phyloP scores from a whole-genome alignment of 306 rosid genomes.

The Quercus engelmannii region DNA sequence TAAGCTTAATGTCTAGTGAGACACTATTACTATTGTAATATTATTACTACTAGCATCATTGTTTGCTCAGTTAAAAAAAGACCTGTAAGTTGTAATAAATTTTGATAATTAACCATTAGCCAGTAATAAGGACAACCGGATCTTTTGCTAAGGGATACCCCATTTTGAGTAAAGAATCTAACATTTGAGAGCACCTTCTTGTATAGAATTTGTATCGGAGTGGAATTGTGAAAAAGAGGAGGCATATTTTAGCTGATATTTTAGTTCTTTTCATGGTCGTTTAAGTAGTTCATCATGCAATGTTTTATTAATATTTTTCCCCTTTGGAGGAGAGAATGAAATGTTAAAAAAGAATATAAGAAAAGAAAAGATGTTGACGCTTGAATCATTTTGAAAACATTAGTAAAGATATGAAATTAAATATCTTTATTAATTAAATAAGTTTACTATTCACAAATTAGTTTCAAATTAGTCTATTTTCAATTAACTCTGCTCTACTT shows the following conservation, averaged over 20 bases:
- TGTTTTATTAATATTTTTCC: background rate
- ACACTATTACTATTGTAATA: background rate
- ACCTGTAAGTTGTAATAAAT: background rate
- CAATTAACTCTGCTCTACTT: no score
- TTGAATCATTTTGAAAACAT: background rate
- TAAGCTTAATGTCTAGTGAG: background rate
- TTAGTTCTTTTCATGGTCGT: background rate
- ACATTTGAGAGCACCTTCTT: no score
- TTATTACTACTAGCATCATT: background rate
- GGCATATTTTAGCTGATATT: background rate
- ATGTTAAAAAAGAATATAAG: background rate
- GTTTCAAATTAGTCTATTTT: no score
- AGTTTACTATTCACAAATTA: no score
- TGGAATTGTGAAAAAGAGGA: no score
- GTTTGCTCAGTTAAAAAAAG: background rate
- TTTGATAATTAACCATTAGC: background rate
- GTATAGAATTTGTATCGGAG: no score
- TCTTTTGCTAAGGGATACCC: background rate
- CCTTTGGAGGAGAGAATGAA: background rate
- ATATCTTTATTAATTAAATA: background rate
- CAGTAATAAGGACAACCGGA: background rate
- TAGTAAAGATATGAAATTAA: background rate
- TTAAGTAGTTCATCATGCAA: background rate
- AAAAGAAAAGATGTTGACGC: background rate
- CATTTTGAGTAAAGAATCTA: background rate